Evolutionary conservation across 306 rosid species (phyloP), one percentile per base, ranked within the genome.

Genomic region (Cucurbita maxima): DNA sequence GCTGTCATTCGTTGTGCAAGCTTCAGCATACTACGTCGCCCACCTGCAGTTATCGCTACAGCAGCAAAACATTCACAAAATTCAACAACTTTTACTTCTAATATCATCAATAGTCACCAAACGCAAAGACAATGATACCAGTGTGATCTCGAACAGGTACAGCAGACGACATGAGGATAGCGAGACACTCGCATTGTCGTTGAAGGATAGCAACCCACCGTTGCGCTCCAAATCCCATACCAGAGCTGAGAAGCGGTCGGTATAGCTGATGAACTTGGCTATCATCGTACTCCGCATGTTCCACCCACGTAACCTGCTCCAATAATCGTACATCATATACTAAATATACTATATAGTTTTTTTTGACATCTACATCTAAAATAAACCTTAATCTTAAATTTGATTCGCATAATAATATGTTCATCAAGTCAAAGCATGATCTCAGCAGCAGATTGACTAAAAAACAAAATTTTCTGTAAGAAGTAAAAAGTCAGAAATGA

Each of bases 271-370:
- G 97, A 10, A 91, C 86, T 77, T 86, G 90, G 75, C 84, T 91
- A 55, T 91, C 97, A 0, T 95, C 99, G 58, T 89, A 91, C 72
- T 89, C 96, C 7, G 96, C 91, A 82, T 95, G 97, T 67, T 95
- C 99, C 70, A 95, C 96, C 99, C 99, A 95, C 37, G 96, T 91
- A 57, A 95, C 99, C 99, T 95, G 82, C 64, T 84, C 62, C 64
- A 22, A 55, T 10, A 47, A 7, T 68, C 41, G 1, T 25, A 48
- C 43, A 48, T 12, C n/a, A 22, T 5, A 41, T 61, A 9, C 43
- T 64, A 34, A 64, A 10, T 4, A 41, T 4, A 62, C 48, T 9
- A 8, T 9, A 40, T 16, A 63, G 15, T 38, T 40, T 38, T 14
- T 25, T 30, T 13, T 20, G 0, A 25, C 38, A 10, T 13, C 48